A percentile compares a stretch with the other conserved stretches of the same genome.
phyloP scores from a whole-genome alignment of 2,329 filamentous ascomycete species.

The Whalleya microplaca region DNA sequence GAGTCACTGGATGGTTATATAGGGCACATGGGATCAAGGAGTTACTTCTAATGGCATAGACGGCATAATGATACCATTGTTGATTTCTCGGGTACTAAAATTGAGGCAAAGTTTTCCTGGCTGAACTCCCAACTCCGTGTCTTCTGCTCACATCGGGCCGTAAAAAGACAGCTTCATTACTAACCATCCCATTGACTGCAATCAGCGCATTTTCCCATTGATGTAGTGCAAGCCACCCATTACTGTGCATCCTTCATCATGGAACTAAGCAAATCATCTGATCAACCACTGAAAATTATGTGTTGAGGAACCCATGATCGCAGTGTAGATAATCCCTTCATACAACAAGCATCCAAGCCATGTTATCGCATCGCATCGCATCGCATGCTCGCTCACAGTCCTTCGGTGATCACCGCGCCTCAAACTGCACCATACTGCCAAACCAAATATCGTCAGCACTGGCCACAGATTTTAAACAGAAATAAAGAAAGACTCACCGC shows the following conservation, averaged over 20 bases:
- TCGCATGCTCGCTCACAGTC: neutral
- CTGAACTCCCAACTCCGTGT: slow-evolving; percentile 27
- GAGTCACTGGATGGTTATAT: neutral
- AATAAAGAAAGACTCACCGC: slow-evolving; percentile 63
- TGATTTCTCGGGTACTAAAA: slow-evolving; percentile 20
- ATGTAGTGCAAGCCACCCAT: no score
- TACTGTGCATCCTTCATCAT: no score
- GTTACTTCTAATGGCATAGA: slow-evolving; percentile 12
- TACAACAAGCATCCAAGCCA: no score
- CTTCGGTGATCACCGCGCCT: slow-evolving; percentile 75
- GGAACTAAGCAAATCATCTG: no score
- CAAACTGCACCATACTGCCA: slow-evolving; percentile 93
- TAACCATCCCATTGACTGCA: no score
- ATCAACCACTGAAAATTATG: no score
- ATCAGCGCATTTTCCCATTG: no score
- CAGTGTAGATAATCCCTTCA: no score
- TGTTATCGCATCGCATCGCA: no score
- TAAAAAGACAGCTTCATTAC: neutral
- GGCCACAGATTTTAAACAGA: neutral
- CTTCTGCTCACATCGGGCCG: neutral
- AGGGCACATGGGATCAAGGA: slow-evolving; percentile 3
- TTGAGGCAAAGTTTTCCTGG: neutral
- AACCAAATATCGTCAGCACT: neutral
- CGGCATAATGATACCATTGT: slow-evolving; percentile 31
- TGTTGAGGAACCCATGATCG: no score